Conservation (phyloP, 2,329 filamentous ascomycete species). For the Nothophaeocryptopus gaeumannii region DNA sequence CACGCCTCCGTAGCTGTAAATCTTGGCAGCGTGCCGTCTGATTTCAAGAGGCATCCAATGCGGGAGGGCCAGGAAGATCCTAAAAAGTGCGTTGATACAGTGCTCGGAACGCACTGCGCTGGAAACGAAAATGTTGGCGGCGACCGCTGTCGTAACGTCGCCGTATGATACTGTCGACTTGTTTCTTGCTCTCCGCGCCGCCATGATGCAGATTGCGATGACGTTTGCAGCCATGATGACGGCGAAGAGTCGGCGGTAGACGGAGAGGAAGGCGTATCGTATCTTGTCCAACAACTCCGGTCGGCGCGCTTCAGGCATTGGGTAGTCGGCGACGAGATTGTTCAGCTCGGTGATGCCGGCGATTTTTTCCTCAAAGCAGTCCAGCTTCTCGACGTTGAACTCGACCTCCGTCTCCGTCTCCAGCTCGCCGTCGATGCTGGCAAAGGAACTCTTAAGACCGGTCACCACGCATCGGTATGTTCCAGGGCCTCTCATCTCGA, state of each 20-base stretch:
- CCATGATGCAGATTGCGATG: slow-evolving; percentile 18
- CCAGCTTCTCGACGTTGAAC: slow-evolving; percentile 4
- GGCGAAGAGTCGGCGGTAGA: slow-evolving; percentile 33
- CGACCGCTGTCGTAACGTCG: slow-evolving; percentile 34
- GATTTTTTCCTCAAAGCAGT: slow-evolving; percentile 16
- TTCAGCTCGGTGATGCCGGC: slow-evolving; percentile 27
- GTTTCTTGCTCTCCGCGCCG: neutral
- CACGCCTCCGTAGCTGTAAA: slow-evolving; percentile 42
- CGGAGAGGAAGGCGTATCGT: slow-evolving; percentile 32
- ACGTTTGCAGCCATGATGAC: slow-evolving; percentile 31
- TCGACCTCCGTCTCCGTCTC: neutral
- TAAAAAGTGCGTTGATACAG: slow-evolving; percentile 41
- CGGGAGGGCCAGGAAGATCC: slow-evolving; percentile 33
- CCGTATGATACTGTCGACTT: slow-evolving; percentile 21
- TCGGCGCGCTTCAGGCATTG: slow-evolving; percentile 23
- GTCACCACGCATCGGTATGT: slow-evolving; percentile 2
- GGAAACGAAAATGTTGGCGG: slow-evolving; percentile 35
- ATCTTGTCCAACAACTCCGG: slow-evolving; percentile 23
- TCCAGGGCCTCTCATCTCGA: slow-evolving; percentile 7
- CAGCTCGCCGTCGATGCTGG: neutral
- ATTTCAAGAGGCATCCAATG: slow-evolving; percentile 35
- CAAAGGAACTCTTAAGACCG: neutral
- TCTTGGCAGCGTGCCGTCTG: slow-evolving; percentile 38
- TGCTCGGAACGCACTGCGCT: slow-evolving; percentile 41
- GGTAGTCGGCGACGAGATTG: slow-evolving; percentile 16